Conservation (phyloP, 352 stramenopile species). For the Peronospora destructor region DNA sequence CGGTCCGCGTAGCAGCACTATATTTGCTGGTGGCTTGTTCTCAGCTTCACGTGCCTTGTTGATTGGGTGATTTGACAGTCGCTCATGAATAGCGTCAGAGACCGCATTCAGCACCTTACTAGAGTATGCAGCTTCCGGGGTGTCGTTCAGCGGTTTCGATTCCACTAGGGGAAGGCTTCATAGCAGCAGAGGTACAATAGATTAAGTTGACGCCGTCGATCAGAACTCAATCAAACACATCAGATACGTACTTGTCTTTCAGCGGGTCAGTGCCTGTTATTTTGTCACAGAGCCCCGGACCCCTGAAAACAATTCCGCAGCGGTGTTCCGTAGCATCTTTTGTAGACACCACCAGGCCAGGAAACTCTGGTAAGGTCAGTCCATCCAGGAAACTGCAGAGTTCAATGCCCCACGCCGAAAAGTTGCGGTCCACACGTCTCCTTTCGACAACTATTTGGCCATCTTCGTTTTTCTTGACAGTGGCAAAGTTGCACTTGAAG, state of each 20-base stretch:
- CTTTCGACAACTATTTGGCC: constrained; percentile 58
- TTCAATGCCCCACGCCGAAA: constrained; percentile 74
- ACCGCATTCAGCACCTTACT: constrained; percentile 76
- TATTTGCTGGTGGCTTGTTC: constrained; percentile 67
- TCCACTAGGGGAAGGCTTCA: constrained; percentile 55
- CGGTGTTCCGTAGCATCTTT: constrained; percentile 87
- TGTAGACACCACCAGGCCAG: constrained; percentile 55
- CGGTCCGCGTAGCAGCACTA: constrained; percentile 77
- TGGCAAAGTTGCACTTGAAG: constrained; percentile 89
- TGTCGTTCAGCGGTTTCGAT: constrained; percentile 56
- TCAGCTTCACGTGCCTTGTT: constrained; percentile 51
- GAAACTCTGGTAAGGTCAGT: constrained; percentile 51
- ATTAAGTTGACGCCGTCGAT: constrained; percentile 4
- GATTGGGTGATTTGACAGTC: constrained; percentile 65
- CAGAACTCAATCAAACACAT: not conserved
- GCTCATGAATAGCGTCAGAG: constrained; percentile 56
- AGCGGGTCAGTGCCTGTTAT: constrained; percentile 84
- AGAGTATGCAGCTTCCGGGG: constrained; percentile 65
- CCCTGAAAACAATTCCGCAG: constrained; percentile 84
- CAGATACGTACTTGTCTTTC: constrained; percentile 69
- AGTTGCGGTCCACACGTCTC: constrained; percentile 80
- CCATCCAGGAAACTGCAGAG: constrained; percentile 72
- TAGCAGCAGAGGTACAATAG: not conserved
- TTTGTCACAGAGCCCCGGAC: constrained; percentile 68
- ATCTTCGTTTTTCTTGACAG: constrained; percentile 55